A percentile compares a stretch with the other conserved stretches of the same genome.
Conservation (phyloP, 129 eudicot genomes). For the Artemisia tridentata region DNA sequence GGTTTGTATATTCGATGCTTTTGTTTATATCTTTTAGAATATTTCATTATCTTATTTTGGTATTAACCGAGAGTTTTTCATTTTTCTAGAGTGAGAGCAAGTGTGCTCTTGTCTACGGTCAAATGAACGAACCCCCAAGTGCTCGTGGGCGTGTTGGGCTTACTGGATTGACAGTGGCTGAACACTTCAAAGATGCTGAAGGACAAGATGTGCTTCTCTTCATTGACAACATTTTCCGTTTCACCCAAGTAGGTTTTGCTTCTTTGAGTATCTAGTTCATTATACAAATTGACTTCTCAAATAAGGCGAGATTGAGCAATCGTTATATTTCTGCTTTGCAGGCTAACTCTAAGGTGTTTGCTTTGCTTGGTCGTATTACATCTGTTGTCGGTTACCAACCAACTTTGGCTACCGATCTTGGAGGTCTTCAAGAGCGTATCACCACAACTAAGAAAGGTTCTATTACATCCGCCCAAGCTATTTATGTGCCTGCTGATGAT, state of each 20-base stretch:
- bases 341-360: constrained; percentile 99
- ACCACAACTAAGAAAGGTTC: constrained; percentile 93
- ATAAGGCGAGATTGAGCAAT: background rate
- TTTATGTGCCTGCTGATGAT: constrained; percentile 95
- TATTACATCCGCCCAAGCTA: constrained; percentile 88
- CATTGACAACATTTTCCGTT: constrained; percentile 98
- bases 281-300: background rate
- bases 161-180: constrained; percentile 97
- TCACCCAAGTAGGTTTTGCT: constrained; percentile 61
- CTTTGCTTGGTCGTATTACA: constrained; percentile 93
- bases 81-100: constrained; percentile 75
- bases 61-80: background rate
- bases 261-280: background rate
- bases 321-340: background rate
- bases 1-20: constrained; percentile 31
- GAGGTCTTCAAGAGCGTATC: constrained; percentile 96
- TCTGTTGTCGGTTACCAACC: constrained; percentile 98
- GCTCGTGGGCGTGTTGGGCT: constrained; percentile 99
- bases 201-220: constrained; percentile 99
- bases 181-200: constrained; percentile 98
- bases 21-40: background rate
- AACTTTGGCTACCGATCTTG: constrained; percentile 95
- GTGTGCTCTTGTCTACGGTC: constrained; percentile 98
- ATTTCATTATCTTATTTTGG: background rate
- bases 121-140: constrained; percentile 99